phyloP scores from a whole-genome alignment of 257 asterid species.

The Fraxinus anomala region DNA sequence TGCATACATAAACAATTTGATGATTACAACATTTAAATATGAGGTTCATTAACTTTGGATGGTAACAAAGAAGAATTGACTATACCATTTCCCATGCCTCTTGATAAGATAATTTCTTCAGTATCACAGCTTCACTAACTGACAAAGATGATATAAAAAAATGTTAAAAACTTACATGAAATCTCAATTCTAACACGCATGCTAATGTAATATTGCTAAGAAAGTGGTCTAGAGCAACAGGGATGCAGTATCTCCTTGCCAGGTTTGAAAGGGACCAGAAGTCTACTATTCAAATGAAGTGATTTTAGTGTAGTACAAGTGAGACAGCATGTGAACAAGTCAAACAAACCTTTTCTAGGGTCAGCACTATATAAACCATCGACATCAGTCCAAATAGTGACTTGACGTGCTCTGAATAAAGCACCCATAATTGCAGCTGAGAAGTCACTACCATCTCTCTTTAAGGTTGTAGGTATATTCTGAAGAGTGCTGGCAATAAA shows the following conservation, averaged over 20 bases:
- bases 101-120: slow-evolving; percentile 84
- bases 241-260: not conserved
- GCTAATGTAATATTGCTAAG: not conserved
- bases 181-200: not conserved
- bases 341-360: slow-evolving; percentile 81
- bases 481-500: slow-evolving; percentile 88
- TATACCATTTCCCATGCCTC: slow-evolving; percentile 99
- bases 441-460: slow-evolving; percentile 98
- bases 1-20: slow-evolving; percentile 38
- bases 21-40: slow-evolving; percentile 24
- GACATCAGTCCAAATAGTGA: slow-evolving; percentile 98
- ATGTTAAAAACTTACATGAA: slow-evolving; percentile 3
- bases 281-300: not conserved
- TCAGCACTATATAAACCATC: slow-evolving; percentile 98
- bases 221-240: slow-evolving; percentile 9
- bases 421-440: slow-evolving; percentile 99
- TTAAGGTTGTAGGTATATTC: slow-evolving; percentile 92
- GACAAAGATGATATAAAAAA: slow-evolving; percentile 22
- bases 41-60: slow-evolving; percentile 24
- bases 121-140: slow-evolving; percentile 97
- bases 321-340: slow-evolving; percentile 16
- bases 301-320: slow-evolving; percentile 12
- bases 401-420: slow-evolving; percentile 81
- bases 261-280: not conserved
- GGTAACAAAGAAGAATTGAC: slow-evolving; percentile 25